A percentile compares a stretch with the other conserved stretches of the same genome.
Evolutionary conservation across 805 yeast genomes (phyloP).

Genomic region (Komagataella mondaviorum): DNA sequence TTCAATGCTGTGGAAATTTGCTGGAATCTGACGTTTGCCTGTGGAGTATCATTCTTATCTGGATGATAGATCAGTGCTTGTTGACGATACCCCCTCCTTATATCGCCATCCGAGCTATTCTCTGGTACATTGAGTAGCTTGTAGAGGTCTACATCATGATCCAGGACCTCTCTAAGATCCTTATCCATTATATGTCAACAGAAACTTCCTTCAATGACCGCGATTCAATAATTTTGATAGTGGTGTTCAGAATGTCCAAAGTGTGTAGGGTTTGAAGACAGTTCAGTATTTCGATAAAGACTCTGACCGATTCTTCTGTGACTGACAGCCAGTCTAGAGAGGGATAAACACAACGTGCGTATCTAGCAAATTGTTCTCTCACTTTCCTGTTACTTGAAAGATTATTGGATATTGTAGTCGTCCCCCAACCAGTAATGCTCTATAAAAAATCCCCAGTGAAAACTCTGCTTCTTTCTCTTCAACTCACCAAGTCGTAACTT

Average conservation of each 20-base stretch:
- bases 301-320: neutral
- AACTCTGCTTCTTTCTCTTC: neutral
- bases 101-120: conserved; percentile 2
- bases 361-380: neutral
- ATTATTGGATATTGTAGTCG: neutral
- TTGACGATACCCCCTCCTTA: conserved; percentile 16
- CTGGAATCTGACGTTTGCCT: conserved; percentile 15
- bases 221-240: neutral
- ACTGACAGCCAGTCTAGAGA: neutral
- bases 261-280: neutral
- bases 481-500: neutral
- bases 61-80: conserved; percentile 19
- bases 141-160: conserved; percentile 3
- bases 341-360: too few species aligned
- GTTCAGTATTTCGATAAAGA: too few species aligned
- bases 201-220: neutral
- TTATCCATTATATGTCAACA: neutral
- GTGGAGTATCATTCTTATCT: conserved; percentile 16
- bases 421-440: neutral
- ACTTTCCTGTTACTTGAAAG: neutral
- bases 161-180: conserved; percentile 2
- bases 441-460: neutral
- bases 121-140: conserved; percentile 2
- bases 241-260: neutral
- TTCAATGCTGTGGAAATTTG: conserved; percentile 14